phyloP scores from a whole-genome alignment of 2,329 filamentous ascomycete species.

The Cladophialophora psammophila region DNA sequence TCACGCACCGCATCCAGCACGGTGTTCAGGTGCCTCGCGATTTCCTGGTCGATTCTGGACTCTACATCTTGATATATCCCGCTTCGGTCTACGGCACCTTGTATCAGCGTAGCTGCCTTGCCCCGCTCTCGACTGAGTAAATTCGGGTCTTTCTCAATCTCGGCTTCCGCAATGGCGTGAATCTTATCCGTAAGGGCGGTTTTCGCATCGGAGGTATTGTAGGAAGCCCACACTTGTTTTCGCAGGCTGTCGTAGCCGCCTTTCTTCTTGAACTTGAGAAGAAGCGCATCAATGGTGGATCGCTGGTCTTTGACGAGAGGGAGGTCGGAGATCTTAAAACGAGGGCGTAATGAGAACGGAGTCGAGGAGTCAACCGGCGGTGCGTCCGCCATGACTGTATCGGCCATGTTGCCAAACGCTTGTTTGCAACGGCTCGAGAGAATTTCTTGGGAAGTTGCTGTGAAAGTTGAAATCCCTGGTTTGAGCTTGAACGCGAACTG shows the following conservation, averaged over 20 bases:
- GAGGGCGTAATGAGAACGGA: conserved; percentile 44
- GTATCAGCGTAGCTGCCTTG: conserved; percentile 68
- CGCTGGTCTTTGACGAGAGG: conserved; percentile 66
- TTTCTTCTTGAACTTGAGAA: conserved; percentile 71
- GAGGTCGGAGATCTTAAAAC: conserved; percentile 67
- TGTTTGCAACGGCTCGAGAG: not conserved
- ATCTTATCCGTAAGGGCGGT: conserved; percentile 60
- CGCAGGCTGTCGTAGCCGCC: conserved; percentile 69
- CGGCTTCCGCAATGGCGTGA: conserved; percentile 63
- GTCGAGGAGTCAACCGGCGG: conserved; percentile 25
- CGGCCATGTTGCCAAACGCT: conserved; percentile 28
- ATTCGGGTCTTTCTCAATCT: conserved; percentile 69
- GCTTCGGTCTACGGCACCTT: conserved; percentile 69
- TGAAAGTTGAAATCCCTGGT: not conserved
- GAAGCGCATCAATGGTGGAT: conserved; percentile 65
- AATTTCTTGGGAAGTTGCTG: not conserved
- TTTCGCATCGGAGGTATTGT: conserved; percentile 62
- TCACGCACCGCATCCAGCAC: conserved; percentile 64
- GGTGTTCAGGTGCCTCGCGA: conserved; percentile 61
- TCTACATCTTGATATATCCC: conserved; percentile 68
- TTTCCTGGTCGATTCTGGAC: conserved; percentile 60
- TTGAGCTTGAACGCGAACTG: not conserved
- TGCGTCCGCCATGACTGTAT: conserved; percentile 34
- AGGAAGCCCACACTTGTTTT: conserved; percentile 67
- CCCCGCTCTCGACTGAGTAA: conserved; percentile 67